These are phyloP conservation scores for Golovinomyces cichoracearum DNA, from an alignment of 2,329 filamentous ascomycete genomes.

Conservation along the genomic window DNA sequence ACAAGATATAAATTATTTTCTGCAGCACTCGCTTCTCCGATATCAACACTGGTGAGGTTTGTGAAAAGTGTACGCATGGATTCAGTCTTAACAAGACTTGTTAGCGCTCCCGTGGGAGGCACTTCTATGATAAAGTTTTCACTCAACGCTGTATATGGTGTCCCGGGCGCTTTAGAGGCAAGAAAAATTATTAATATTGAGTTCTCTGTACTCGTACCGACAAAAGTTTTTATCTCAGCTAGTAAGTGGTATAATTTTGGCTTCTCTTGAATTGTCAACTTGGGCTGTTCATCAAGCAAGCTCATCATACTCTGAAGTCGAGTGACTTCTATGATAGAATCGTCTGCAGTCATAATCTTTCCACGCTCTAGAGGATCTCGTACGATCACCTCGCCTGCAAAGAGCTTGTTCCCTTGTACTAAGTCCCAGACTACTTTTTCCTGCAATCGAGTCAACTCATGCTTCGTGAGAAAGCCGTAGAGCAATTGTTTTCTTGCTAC, in stretches of 20 bases:
- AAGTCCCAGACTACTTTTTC: slow-evolving; percentile 91
- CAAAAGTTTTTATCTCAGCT: slow-evolving; percentile 61
- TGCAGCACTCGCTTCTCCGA: slow-evolving; percentile 32
- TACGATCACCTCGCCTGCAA: slow-evolving; percentile 83
- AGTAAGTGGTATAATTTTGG: slow-evolving; percentile 56
- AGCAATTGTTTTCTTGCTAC: slow-evolving; percentile 67
- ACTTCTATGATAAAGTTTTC: slow-evolving; percentile 65
- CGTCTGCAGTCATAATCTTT: slow-evolving; percentile 67
- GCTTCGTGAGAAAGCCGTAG: slow-evolving; percentile 72
- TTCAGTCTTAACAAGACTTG: slow-evolving; percentile 34
- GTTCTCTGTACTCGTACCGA: slow-evolving; percentile 47
- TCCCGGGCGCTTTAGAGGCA: slow-evolving; percentile 41
- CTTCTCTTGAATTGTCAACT: slow-evolving; percentile 37
- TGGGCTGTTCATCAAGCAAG: slow-evolving; percentile 60
- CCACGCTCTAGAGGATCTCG: slow-evolving; percentile 64
- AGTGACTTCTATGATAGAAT: slow-evolving; percentile 77
- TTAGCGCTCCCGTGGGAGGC: slow-evolving; percentile 44
- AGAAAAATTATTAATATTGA: slow-evolving; percentile 56
- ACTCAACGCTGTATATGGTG: slow-evolving; percentile 40
- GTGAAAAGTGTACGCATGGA: slow-evolving; percentile 69
- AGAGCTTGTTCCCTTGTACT: slow-evolving; percentile 78
- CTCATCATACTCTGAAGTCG: slow-evolving; percentile 91
- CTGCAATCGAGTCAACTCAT: slow-evolving; percentile 56
- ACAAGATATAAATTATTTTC: slow-evolving; percentile 60
- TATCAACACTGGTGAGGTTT: slow-evolving; percentile 35